Evolutionary conservation across 2,329 filamentous ascomycete genomes (phyloP), one percentile per base, ranked within the genome.

Genomic region (Acrodontium crateriforme): DNA sequence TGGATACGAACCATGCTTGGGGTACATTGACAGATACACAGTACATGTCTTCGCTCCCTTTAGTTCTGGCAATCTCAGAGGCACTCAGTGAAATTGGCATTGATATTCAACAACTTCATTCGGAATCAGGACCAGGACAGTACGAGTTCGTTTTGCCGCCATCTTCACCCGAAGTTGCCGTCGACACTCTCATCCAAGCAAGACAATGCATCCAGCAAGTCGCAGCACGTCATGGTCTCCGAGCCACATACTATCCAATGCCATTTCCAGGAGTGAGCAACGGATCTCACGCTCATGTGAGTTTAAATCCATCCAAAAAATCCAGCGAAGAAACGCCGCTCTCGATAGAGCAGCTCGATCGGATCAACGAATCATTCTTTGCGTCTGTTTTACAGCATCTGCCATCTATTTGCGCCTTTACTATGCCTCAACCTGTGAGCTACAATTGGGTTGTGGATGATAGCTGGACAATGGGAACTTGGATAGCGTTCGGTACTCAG

Each of bases 401-500:
- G 2, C 63, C 65, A 0, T 67, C 71, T 2, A 56, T 89, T n/a
- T 56, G 66, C 8, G 78, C 81, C 0, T 75, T 89, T 32, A 73
- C 71, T 0, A 69, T 81, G 42, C 67, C 74, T 18, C 70, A 71
- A 38, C 61, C 68, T 2, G 62, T 63, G 1, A 81, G 74, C 49
- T 89, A 89, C 50, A 67, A 69, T 18, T 68, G 81, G 4, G 63
- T 80, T 8, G 53, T 57, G 2, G 74, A 83, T 29, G 68, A 79
- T n/a, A 60, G 59, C 33, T 89, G 80, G 81, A 69, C 78, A 0
- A 79, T 79, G n/a, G 79, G 79, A 0, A 69, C 73, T 6, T 85
- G 76, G 74, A 68, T 85, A 0, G 59, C 75, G 0, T 91, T 80
- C 81, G 82, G 82, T 9, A 78, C 72, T 4, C 74, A 89, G 54